phyloP scores from a whole-genome alignment of 768 basidiomycete genomes.

The Lactifluus subvellereus region DNA sequence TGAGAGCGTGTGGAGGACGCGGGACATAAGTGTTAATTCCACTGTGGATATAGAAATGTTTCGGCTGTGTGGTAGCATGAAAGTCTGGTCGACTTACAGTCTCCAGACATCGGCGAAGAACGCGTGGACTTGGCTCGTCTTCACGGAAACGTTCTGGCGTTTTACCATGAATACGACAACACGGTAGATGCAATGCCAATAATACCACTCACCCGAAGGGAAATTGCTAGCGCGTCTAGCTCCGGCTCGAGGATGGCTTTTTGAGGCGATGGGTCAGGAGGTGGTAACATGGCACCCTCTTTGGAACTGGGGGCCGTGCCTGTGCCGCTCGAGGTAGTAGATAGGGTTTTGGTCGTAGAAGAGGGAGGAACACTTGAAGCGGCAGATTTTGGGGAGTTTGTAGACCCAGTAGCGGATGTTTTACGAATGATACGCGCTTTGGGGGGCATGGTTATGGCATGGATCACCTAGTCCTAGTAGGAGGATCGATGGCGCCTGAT shows the following conservation, averaged over 20 bases:
- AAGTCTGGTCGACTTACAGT: conserved; percentile 45
- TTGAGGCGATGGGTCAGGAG: conserved; percentile 39
- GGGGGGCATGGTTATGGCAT: conserved; percentile 38
- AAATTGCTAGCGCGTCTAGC: conserved; percentile 48
- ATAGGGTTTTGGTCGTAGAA: conserved; percentile 20
- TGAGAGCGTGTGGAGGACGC: conserved; percentile 59
- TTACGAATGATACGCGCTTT: conserved; percentile 38
- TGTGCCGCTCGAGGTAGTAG: neutral
- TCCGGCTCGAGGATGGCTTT: conserved; percentile 56
- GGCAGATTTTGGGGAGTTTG: conserved; percentile 4
- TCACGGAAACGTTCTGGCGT: conserved; percentile 26
- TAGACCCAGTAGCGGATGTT: conserved; percentile 19
- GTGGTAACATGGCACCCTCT: conserved; percentile 48
- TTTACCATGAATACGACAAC: neutral
- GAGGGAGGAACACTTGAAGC: conserved; percentile 23
- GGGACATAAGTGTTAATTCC: conserved; percentile 52
- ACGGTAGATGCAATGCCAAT: neutral
- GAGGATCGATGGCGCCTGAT: neutral
- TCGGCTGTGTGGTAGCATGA: neutral
- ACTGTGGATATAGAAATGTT: conserved; percentile 32
- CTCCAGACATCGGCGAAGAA: conserved; percentile 61
- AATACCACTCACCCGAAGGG: conserved; percentile 46
- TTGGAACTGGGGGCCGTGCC: neutral
- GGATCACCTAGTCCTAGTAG: neutral
- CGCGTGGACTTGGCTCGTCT: conserved; percentile 63